Evolutionary conservation across 495 filamentous ascomycete genomes (phyloP), one percentile per base, ranked within the genome.

Genomic region (Pseudevernia furfuracea): DNA sequence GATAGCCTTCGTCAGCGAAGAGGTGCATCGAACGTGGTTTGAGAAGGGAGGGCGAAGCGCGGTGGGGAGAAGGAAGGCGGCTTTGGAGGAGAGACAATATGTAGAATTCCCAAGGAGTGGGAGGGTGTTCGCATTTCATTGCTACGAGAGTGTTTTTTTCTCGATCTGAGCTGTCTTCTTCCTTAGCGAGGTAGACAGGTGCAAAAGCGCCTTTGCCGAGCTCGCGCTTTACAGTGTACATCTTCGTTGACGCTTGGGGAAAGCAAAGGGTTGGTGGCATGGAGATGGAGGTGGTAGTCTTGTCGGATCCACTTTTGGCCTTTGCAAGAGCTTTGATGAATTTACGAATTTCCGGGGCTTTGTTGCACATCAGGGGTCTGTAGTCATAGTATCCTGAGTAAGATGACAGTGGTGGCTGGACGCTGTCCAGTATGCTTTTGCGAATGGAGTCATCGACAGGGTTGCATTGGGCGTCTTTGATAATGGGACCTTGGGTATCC

Each of bases 141-240:
- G 94, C 94, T 74, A 96, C 90, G 25, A 92, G 82, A 58, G 84
- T 82, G 43, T 77, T 69, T 3, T 80, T 74, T 32, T 81, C 80
- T 5, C 80, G 77, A n/a, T 79, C 73, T 14, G 71, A 64, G 19
- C 70, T 70, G 17, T 72, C 70, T 28, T 71, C 68, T 46, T 81
- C 77, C 92, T 70, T 96, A 88, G 89, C 86, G 3, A 97, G 81
- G 73, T 97, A 97, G 10, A 98, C 95, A 0, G 94, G 92, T 10
- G 92, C 94, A 74, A 91, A 97, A 4, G 95, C 93, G 32, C 94
- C 94, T 25, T 90, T 87, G 12, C 94, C 94, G 11, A 98, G 85
- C 70, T 96, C 91, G n/a, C 87, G 84, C 66, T 87, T 88, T 63
- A 98, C 75, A 12, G 87, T 86, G 75, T 96, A 97, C 64, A 71